phyloP scores from a whole-genome alignment of 1,139 yeast genomes.

The Diutina ranongensis region DNA sequence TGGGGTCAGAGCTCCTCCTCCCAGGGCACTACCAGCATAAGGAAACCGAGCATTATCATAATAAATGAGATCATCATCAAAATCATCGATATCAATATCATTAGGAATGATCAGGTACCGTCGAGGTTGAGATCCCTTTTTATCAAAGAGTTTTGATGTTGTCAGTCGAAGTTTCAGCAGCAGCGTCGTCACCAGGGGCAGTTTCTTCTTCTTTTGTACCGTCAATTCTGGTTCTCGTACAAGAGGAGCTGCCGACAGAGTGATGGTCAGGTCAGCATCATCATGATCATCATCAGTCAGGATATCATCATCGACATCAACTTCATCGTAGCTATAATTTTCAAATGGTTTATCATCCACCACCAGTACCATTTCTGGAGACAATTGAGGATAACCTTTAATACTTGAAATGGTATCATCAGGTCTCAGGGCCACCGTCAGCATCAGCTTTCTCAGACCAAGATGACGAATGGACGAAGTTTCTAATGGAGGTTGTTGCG shows the following conservation, averaged over 20 bases:
- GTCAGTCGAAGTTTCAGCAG: slow-evolving; percentile 46
- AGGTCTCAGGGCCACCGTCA: slow-evolving; percentile 4
- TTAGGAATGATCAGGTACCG: slow-evolving; percentile 64
- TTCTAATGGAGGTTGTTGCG: neutral
- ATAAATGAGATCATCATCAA: slow-evolving; percentile 43
- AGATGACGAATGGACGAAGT: neutral
- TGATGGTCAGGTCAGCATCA: neutral
- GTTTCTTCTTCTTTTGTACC: neutral
- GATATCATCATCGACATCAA: neutral
- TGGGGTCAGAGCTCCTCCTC: neutral
- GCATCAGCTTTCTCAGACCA: slow-evolving; percentile 1
- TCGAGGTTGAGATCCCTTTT: slow-evolving; percentile 60
- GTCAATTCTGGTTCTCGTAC: neutral
- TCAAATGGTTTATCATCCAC: neutral
- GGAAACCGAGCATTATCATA: slow-evolving; percentile 33
- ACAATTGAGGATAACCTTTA: neutral
- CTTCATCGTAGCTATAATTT: slow-evolving; percentile 5
- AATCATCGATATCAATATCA: slow-evolving; percentile 56
- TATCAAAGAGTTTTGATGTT: slow-evolving; percentile 60
- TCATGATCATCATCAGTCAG: neutral
- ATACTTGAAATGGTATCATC: neutral
- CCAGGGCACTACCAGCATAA: slow-evolving; percentile 13
- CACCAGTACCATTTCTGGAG: neutral
- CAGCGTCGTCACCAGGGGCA: slow-evolving; percentile 9
- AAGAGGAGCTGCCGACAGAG: neutral